Evolutionary conservation across 1,139 yeast species (phyloP), one percentile per base, ranked within the genome.

Genomic region (Candida sp.): DNA sequence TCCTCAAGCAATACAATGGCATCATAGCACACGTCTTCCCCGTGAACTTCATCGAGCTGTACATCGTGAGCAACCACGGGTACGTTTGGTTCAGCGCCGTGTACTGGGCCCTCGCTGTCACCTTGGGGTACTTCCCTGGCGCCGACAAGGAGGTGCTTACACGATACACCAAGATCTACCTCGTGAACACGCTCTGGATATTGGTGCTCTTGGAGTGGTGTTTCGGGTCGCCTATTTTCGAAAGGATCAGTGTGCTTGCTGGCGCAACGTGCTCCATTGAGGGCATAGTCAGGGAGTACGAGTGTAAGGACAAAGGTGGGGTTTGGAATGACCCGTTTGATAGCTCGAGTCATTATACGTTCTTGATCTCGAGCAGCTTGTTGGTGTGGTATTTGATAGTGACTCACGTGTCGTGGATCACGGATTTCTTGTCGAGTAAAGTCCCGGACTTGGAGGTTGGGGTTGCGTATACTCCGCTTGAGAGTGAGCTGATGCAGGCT

Each of bases 271-370:
- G 85, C 54, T 57, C 58, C 3, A 38, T 41, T 1, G 41, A 50
- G 5, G 50, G 38, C 0, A 35, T 48, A 7, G 8, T 41, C 22
- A 43, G 49, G n/a, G 54, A 49, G 22, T 50, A 50, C 31, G 53
- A 51, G n/a, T 62, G 67, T 51, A 42, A 47, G 17, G 30, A 44
- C 47, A 53, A 53, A 1, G 67, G 69, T 23, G 78, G 77, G 1
- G 52, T 52, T 27, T 86, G 90, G 88, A 63, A 63, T 5, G 79
- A 82, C 37, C 88, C 87, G 3, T 83, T 83, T 55, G 90, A 86
- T 61, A 65, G 80, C 1, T 84, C 90, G 28, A 90, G 92, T 0
- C 92, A 86, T 62, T 80, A 78, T 53, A 81, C 82, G 58, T 75
- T 85, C 44, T 58, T 85, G 3, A 65, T 77, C 1, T 78, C 83